A percentile compares a stretch with the other conserved stretches of the same genome.
Evolutionary conservation across 768 basidiomycete genomes (phyloP).

Genomic region (Amanita thiersii): DNA sequence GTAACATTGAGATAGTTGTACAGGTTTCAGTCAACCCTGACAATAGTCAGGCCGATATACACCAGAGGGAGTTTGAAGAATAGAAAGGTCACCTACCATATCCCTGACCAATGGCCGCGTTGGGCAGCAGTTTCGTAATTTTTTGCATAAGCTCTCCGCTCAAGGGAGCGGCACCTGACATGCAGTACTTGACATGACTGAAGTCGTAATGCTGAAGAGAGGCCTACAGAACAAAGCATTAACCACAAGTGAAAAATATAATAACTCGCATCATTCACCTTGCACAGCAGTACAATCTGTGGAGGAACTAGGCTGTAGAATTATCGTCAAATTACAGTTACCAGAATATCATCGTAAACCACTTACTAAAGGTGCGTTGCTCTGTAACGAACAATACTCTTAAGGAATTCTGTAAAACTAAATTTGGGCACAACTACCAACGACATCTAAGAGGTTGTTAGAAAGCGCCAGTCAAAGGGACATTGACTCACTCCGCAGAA

Average conservation of each 20-base stretch:
- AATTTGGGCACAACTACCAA: conserved; percentile 63
- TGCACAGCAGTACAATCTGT: conserved; percentile 58
- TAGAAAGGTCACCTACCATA: conserved; percentile 45
- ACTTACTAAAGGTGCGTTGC: conserved; percentile 50
- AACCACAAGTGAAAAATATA: background rate
- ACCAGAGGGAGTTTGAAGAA: background rate
- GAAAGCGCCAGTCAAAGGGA: background rate
- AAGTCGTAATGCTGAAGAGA: conserved; percentile 32
- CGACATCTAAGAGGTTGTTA: conserved; percentile 28
- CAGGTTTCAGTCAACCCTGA: conserved; percentile 60
- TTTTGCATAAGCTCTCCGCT: conserved; percentile 44
- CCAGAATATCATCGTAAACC: background rate
- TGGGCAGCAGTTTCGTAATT: conserved; percentile 41
- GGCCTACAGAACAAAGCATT: background rate
- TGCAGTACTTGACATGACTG: conserved; percentile 39
- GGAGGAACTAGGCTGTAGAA: conserved; percentile 51
- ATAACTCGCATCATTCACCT: no score
- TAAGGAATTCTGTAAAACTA: conserved; percentile 44
- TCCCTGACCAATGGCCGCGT: conserved; percentile 57
- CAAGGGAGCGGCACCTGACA: conserved; percentile 59
- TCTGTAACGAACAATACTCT: conserved; percentile 44
- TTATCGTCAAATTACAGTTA: background rate
- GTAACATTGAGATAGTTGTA: conserved; percentile 41
- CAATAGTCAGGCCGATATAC: background rate
- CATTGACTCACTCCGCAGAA: conserved; percentile 38